Conservation (phyloP, 306 rosid genomes). For the Crotalaria pallida region DNA sequence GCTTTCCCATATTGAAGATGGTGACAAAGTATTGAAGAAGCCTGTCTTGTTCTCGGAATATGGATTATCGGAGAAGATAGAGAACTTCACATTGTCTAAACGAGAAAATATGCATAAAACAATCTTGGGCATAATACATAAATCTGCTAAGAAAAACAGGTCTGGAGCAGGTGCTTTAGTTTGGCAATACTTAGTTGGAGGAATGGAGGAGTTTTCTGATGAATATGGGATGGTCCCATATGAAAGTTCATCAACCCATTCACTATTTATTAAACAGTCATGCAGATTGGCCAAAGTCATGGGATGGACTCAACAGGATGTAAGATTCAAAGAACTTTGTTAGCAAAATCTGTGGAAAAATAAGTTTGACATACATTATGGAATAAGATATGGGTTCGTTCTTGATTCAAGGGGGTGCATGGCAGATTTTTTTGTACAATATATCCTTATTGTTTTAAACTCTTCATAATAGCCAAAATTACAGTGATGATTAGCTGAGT, state of each 20-base stretch:
- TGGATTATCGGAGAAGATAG: slow-evolving; percentile 46
- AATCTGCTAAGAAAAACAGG: slow-evolving; percentile 65
- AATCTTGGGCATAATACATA: slow-evolving; percentile 51
- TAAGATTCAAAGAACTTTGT: slow-evolving; percentile 49
- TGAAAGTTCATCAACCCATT: slow-evolving; percentile 46
- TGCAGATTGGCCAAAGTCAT: slow-evolving; percentile 64
- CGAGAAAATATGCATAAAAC: slow-evolving; percentile 52
- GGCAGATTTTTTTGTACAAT: slow-evolving; percentile 27
- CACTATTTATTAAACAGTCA: slow-evolving; percentile 50
- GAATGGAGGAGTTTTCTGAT: slow-evolving; percentile 74
- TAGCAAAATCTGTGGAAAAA: slow-evolving; percentile 29
- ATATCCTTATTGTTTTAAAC: slow-evolving; percentile 12
- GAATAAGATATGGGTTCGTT: slow-evolving; percentile 2
- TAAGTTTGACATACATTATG: background rate
- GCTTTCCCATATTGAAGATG: slow-evolving; percentile 93
- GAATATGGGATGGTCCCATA: slow-evolving; percentile 75
- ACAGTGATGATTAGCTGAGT: slow-evolving; percentile 27
- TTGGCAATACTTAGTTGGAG: slow-evolving; percentile 82
- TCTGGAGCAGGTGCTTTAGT: slow-evolving; percentile 85
- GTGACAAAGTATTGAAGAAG: slow-evolving; percentile 65
- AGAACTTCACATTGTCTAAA: slow-evolving; percentile 45
- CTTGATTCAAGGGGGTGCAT: slow-evolving; percentile 12
- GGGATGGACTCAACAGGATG: slow-evolving; percentile 40
- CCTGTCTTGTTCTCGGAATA: slow-evolving; percentile 91
- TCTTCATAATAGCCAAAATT: slow-evolving; percentile 19